Evolutionary conservation across 306 rosid species (phyloP).

Genomic region (Purshia tridentata): DNA sequence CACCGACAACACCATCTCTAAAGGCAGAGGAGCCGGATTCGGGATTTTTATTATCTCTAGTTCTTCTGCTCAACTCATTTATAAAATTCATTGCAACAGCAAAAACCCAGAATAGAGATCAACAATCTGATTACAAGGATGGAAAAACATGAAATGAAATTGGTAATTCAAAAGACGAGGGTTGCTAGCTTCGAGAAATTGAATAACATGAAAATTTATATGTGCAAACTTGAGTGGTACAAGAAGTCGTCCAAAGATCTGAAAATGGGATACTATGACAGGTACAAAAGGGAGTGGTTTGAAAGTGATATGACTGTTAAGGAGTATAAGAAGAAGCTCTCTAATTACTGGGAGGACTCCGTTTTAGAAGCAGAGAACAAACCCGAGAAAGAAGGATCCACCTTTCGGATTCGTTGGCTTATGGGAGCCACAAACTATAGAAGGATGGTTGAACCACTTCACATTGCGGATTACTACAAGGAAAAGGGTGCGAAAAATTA

Average conservation of each 20-base stretch:
- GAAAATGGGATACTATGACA: constrained; percentile 55
- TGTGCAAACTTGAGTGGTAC: constrained; percentile 71
- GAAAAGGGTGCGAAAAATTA: constrained; percentile 25
- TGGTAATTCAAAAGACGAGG: not conserved
- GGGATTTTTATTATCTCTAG: too few relatives aligned
- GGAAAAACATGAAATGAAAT: constrained; percentile 3
- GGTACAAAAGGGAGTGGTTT: constrained; percentile 21
- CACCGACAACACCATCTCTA: too few relatives aligned
- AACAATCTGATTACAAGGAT: constrained; percentile 12
- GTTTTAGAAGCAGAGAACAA: constrained; percentile 44
- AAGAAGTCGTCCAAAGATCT: constrained; percentile 29
- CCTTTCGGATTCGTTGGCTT: constrained; percentile 40
- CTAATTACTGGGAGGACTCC: constrained; percentile 43
- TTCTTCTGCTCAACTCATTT: not conserved
- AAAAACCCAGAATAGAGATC: constrained; percentile 1
- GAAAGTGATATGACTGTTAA: constrained; percentile 15
- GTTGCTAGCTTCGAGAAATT: constrained; percentile 29
- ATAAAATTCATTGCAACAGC: constrained; percentile 15
- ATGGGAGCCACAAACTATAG: constrained; percentile 44
- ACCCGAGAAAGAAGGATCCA: constrained; percentile 45
- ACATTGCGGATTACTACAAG: constrained; percentile 49
- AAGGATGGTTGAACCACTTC: constrained; percentile 68
- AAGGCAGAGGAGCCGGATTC: too few relatives aligned
- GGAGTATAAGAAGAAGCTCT: constrained; percentile 28
- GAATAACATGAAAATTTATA: constrained; percentile 32